These are phyloP conservation scores for Coemansia sp. DNA, from an alignment of 192 early-diverging fungal genomes.

Conservation along the genomic window DNA sequence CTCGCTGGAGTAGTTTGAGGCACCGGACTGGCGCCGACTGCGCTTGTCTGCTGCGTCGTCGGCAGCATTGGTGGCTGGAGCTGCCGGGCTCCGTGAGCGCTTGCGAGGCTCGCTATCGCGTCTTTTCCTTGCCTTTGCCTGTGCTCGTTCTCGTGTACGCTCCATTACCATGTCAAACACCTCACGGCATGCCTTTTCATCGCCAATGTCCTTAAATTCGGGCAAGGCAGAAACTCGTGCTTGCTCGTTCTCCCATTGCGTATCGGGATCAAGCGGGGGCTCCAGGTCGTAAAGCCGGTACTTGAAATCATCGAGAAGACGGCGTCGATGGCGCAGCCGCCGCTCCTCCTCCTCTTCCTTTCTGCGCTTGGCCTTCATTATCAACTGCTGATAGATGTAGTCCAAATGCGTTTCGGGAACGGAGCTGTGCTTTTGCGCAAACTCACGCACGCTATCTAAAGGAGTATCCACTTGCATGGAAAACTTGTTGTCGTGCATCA, in stretches of 20 bases:
- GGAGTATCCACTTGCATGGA: constrained; percentile 10
- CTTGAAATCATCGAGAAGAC: constrained; percentile 77
- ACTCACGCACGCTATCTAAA: constrained; percentile 48
- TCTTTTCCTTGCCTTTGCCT: constrained; percentile 7
- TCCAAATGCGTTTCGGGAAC: constrained; percentile 3
- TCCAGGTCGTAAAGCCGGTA: constrained; percentile 65
- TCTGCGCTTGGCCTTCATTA: constrained; percentile 57
- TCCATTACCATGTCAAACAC: constrained; percentile 73
- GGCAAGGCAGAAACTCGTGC: constrained; percentile 22
- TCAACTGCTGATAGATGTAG: constrained; percentile 53
- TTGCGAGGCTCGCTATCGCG: constrained; percentile 20
- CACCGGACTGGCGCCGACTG: neutral
- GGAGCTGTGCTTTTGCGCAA: constrained; percentile 9
- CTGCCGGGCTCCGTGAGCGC: constrained; percentile 29
- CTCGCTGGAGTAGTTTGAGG: constrained; percentile 13
- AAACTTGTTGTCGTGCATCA: constrained; percentile 36
- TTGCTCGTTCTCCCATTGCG: constrained; percentile 67
- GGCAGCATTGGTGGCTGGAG: neutral
- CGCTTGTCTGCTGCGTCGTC: neutral
- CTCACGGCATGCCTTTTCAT: constrained; percentile 62
- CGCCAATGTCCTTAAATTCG: constrained; percentile 68
- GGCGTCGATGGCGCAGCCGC: constrained; percentile 64
- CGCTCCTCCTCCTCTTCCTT: constrained; percentile 71
- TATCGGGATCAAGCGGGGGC: constrained; percentile 58
- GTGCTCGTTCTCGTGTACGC: constrained; percentile 55